Percentiles rank a stretch among this genome's conserved stretches.
Evolutionary conservation across 495 filamentous ascomycete species (phyloP).

Genomic region (Penicillium lagena): DNA sequence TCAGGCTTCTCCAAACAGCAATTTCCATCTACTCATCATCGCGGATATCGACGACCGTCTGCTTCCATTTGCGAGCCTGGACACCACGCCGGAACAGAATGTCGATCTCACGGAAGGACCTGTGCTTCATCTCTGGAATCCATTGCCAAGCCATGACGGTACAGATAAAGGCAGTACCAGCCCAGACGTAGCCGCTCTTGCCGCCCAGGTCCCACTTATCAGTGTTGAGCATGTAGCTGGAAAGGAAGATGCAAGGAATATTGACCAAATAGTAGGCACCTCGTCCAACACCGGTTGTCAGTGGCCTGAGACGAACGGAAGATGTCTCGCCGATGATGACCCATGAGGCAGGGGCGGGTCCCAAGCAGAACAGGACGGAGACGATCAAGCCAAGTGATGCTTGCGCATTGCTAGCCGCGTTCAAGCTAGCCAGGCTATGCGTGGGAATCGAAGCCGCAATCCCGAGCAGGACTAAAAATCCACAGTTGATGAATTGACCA

Average conservation of each 20-base stretch:
- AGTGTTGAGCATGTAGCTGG: constrained; percentile 44
- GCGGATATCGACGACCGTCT: constrained; percentile 42
- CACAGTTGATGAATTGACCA: constrained; percentile 32
- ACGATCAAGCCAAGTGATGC: constrained; percentile 50
- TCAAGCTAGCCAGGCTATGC: no score
- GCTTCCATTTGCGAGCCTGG: constrained; percentile 48
- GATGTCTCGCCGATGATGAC: constrained; percentile 55
- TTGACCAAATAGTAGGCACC: constrained; percentile 46
- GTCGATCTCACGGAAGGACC: constrained; percentile 49
- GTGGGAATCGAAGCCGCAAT: constrained; percentile 43
- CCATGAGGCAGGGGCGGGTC: constrained; percentile 48
- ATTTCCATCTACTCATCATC: constrained; percentile 46
- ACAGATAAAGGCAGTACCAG: constrained; percentile 42
- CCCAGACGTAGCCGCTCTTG: constrained; percentile 48
- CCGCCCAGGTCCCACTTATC: constrained; percentile 39
- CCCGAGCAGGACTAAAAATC: constrained; percentile 37
- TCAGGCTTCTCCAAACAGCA: constrained; percentile 11
- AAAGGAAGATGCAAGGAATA: constrained; percentile 48
- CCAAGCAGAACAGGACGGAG: constrained; percentile 47
- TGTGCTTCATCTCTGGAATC: constrained; percentile 45
- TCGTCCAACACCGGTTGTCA: constrained; percentile 52
- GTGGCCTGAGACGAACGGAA: constrained; percentile 47
- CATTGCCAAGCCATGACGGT: constrained; percentile 53
- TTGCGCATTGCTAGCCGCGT: constrained; percentile 34
- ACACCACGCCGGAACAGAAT: constrained; percentile 48